These are phyloP conservation scores for Geotrichum reessii DNA, from an alignment of 1,139 yeast species.

Conservation along the genomic window DNA sequence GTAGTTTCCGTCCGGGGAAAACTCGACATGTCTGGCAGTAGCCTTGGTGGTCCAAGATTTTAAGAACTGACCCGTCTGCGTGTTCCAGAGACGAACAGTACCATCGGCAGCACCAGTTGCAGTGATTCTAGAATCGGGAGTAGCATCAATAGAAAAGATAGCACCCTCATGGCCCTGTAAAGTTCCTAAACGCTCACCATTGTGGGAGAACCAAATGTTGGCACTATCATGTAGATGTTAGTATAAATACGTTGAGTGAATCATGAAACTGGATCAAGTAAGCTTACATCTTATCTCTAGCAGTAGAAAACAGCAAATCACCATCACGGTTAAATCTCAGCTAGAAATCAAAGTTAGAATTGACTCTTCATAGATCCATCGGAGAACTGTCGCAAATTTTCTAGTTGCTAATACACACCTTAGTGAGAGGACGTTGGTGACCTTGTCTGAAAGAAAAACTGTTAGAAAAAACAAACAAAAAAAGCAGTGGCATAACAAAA, in stretches of 20 bases:
- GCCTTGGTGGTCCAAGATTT: constrained; percentile 72
- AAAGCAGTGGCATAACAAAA: background rate
- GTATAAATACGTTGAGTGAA: background rate
- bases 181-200: constrained; percentile 96
- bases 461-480: constrained; percentile 5
- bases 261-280: background rate
- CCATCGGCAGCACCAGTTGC: constrained; percentile 92
- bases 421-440: constrained; percentile 37
- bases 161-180: constrained; percentile 89
- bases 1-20: constrained; percentile 65
- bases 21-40: constrained; percentile 87
- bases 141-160: constrained; percentile 90
- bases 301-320: constrained; percentile 84
- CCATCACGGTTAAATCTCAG: constrained; percentile 94
- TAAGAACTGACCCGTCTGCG: constrained; percentile 69
- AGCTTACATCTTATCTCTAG: constrained; percentile 65
- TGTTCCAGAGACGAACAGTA: constrained; percentile 79
- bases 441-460: constrained; percentile 24
- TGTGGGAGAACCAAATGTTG: constrained; percentile 81
- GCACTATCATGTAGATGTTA: constrained; percentile 22
- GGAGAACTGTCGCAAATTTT: constrained; percentile 65
- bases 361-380: constrained; percentile 26
- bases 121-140: constrained; percentile 51
- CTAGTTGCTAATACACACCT: constrained; percentile 45
- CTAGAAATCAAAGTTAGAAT: constrained; percentile 47